A percentile compares a stretch with the other conserved stretches of the same genome.
phyloP scores from a whole-genome alignment of 306 rosid genomes.

The Acacia crassicarpa region DNA sequence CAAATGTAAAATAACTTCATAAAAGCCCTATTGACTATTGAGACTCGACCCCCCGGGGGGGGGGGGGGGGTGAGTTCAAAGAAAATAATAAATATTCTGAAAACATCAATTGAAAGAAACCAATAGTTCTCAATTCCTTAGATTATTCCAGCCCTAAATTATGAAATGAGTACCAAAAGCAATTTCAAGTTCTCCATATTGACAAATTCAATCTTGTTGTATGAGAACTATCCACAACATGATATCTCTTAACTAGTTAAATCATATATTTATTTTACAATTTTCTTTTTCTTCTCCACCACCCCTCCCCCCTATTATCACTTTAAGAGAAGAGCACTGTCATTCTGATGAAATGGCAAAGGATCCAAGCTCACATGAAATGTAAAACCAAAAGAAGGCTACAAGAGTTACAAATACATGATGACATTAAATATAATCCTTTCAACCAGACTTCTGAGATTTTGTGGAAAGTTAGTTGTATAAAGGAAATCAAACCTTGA shows the following conservation, averaged over 20 bases:
- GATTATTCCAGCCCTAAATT: not conserved
- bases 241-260: not conserved
- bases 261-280: not conserved
- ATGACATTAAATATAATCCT: constrained; percentile 8
- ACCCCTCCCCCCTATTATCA: not conserved
- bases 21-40: not conserved
- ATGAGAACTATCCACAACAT: not conserved
- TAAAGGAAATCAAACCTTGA: constrained; percentile 56
- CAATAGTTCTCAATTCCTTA: not conserved
- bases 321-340: not conserved
- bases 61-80: no score
- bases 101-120: not conserved
- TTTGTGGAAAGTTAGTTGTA: not conserved
- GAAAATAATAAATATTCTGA: not conserved
- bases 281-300: not conserved
- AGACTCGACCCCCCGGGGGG: no score
- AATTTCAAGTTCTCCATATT: not conserved
- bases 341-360: not conserved
- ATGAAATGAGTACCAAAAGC: not conserved
- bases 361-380: not conserved
- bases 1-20: not conserved
- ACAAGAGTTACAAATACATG: not conserved
- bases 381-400: not conserved
- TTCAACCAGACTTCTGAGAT: constrained; percentile 1
- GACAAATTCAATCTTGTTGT: not conserved